phyloP scores from a whole-genome alignment of 176 grass and related monocot species.

The Otatea glauca region DNA sequence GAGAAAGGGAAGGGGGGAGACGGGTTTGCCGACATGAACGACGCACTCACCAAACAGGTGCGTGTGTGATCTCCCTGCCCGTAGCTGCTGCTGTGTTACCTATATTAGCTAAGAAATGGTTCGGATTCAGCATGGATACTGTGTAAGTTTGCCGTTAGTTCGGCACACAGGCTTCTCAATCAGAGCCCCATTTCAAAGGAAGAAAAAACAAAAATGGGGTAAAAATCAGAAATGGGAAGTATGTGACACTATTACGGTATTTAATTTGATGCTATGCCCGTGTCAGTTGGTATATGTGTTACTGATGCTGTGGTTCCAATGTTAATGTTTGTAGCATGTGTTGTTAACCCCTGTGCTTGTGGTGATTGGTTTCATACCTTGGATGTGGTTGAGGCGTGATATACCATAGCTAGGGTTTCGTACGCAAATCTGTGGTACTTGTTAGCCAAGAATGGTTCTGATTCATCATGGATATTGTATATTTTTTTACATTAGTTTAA shows the following conservation, averaged over 20 bases:
- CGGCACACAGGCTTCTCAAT: not conserved
- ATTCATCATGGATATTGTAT: not conserved
- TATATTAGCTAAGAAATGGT: not conserved
- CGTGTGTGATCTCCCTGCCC: conserved; percentile 19
- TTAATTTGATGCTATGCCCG: not conserved
- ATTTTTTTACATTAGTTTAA: not conserved
- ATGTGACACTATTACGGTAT: not conserved
- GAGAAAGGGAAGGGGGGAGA: conserved; percentile 46
- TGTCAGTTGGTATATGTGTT: not conserved
- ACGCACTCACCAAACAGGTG: conserved; percentile 64
- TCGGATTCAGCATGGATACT: not conserved
- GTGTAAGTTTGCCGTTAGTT: conserved; percentile 2
- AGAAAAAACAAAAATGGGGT: not conserved
- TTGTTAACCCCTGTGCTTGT: not conserved
- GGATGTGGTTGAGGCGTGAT: not conserved
- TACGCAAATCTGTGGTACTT: not conserved
- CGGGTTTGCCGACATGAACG: conserved; percentile 33
- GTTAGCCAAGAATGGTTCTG: not conserved
- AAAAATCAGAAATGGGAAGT: not conserved
- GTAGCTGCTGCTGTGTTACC: not conserved
- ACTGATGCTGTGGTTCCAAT: not conserved
- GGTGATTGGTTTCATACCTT: not conserved
- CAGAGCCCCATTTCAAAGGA: not conserved
- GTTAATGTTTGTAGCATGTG: not conserved
- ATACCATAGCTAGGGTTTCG: not conserved